These are phyloP conservation scores for Emericellopsis atlantica DNA, from an alignment of 2,329 filamentous ascomycete species.

Conservation along the genomic window DNA sequence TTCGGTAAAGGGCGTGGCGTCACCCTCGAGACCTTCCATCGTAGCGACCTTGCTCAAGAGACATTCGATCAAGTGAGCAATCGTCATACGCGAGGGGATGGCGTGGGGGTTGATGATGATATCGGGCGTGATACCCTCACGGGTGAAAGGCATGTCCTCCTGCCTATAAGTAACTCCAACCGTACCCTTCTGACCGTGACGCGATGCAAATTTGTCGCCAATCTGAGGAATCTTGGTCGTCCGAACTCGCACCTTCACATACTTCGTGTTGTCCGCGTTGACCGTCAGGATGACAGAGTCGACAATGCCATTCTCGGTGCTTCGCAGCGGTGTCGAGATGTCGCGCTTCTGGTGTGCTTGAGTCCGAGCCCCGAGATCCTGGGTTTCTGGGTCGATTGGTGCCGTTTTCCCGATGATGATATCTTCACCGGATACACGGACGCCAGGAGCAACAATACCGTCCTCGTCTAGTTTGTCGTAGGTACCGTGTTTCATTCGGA, in stretches of 20 bases:
- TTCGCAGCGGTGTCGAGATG: conserved; percentile 86
- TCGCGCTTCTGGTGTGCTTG: conserved; percentile 87
- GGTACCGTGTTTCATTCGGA: conserved; percentile 86
- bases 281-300: conserved; percentile 91
- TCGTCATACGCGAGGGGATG: conserved; percentile 99
- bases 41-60: conserved; percentile 92
- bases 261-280: conserved; percentile 85
- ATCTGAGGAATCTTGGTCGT: conserved; percentile 98
- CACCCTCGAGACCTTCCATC: conserved; percentile 87
- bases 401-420: conserved; percentile 99
- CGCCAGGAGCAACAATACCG: conserved; percentile 85
- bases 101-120: conserved; percentile 99
- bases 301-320: conserved; percentile 93
- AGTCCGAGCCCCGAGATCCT: conserved; percentile 86
- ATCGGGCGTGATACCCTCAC: conserved; percentile 84
- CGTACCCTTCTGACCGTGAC: conserved; percentile 97
- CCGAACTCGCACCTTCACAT: conserved; percentile 93
- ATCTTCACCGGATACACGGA: conserved; percentile 91
- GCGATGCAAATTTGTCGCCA: conserved; percentile 97
- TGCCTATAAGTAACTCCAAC: conserved; percentile 97
- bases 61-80: conserved; percentile 99
- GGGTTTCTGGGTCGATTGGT: conserved; percentile 81
- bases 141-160: conserved; percentile 97
- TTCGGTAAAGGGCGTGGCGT: conserved; percentile 95
- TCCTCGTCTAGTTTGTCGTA: conserved; percentile 98